Evolutionary conservation across 768 basidiomycete species (phyloP).

Genomic region (Phaeotremella skinneri): DNA sequence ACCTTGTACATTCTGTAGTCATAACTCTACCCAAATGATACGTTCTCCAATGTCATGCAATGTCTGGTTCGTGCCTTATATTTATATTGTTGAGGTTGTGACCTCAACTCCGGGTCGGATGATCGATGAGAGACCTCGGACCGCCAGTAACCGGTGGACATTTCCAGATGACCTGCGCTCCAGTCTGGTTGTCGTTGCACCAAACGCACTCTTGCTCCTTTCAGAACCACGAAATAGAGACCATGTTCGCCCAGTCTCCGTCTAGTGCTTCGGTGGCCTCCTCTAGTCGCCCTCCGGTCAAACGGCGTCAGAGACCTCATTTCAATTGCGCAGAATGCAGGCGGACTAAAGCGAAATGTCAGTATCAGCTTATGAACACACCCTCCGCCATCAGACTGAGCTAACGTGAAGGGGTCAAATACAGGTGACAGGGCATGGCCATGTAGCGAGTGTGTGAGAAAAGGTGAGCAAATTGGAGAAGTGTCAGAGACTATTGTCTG

Average conservation of each 20-base stretch:
- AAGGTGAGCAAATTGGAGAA: not conserved
- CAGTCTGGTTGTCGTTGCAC: too few species aligned
- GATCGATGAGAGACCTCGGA: too few species aligned
- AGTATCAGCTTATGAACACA: not conserved
- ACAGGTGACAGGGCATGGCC: constrained; percentile 6
- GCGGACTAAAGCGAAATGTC: constrained; percentile 10
- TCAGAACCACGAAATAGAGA: too few species aligned
- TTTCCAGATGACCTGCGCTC: too few species aligned
- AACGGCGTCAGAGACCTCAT: not conserved
- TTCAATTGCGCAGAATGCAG: constrained; percentile 11
- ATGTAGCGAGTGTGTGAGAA: constrained; percentile 11
- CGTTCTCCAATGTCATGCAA: too few species aligned
- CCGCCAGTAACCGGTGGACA: too few species aligned
- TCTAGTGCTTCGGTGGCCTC: not conserved
- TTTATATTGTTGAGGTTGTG: too few species aligned
- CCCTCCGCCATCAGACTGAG: not conserved
- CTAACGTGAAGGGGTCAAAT: not conserved
- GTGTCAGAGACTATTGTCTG: not conserved
- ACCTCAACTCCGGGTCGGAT: too few species aligned
- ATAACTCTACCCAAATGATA: too few species aligned
- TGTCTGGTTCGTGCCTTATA: too few species aligned
- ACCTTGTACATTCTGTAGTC: too few species aligned
- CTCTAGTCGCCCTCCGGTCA: not conserved
- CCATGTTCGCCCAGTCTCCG: not conserved
- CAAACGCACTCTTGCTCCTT: too few species aligned